These are phyloP conservation scores for Ustilago vetiveriae DNA, from an alignment of 1,284 basidiomycete genomes.

Conservation along the genomic window DNA sequence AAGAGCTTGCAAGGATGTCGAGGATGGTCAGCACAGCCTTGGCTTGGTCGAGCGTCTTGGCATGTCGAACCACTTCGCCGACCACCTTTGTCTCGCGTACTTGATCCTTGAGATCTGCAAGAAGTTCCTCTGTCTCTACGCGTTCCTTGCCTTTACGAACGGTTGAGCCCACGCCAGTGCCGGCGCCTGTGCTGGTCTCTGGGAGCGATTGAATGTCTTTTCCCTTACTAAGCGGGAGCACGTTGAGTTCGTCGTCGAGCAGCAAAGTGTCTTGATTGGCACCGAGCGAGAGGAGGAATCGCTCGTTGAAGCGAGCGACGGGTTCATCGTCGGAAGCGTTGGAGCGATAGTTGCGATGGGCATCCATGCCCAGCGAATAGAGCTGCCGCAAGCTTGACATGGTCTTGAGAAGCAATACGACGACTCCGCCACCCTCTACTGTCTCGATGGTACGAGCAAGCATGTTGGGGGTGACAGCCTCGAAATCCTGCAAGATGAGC, in stretches of 20 bases:
- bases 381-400: slow-evolving; percentile 93
- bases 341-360: slow-evolving; percentile 81
- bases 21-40: slow-evolving; percentile 63
- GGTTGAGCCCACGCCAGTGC: slow-evolving; percentile 55
- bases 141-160: slow-evolving; percentile 72
- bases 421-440: slow-evolving; percentile 93
- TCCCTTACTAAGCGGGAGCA: slow-evolving; percentile 92
- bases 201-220: slow-evolving; percentile 86
- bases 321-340: slow-evolving; percentile 85
- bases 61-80: slow-evolving; percentile 88
- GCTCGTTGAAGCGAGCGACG: slow-evolving; percentile 95
- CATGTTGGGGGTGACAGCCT: slow-evolving; percentile 96
- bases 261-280: slow-evolving; percentile 88
- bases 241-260: slow-evolving; percentile 97
- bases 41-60: slow-evolving; percentile 87
- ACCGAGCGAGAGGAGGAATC: slow-evolving; percentile 77
- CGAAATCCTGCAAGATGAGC: slow-evolving; percentile 97
- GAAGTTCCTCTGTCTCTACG: slow-evolving; percentile 72
- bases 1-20: slow-evolving; percentile 62
- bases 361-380: slow-evolving; percentile 92
- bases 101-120: slow-evolving; percentile 82
- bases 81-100: slow-evolving; percentile 86
- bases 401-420: slow-evolving; percentile 90
- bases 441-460: slow-evolving; percentile 98
- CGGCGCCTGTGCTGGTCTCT: slow-evolving; percentile 67